These are phyloP conservation scores for Trichophyton verrucosum DNA, from an alignment of 2,329 filamentous ascomycete species.

Conservation along the genomic window DNA sequence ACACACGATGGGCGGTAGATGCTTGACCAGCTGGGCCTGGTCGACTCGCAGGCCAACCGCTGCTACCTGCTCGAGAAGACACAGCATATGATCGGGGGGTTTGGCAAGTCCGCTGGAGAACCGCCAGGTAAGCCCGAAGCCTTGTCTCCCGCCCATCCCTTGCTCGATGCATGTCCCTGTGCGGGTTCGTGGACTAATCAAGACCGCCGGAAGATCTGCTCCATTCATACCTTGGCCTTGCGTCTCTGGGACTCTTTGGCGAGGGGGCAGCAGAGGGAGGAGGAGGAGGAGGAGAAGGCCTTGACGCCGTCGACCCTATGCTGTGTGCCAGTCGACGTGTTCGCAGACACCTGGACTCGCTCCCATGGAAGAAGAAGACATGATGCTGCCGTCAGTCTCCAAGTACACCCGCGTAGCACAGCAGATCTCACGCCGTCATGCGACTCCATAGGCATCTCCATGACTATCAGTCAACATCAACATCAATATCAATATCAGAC, in stretches of 20 bases:
- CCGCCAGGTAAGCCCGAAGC: conserved; percentile 45
- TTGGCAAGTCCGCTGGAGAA: conserved; percentile 57
- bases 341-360: conserved; percentile 28
- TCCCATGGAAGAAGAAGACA: conserved; percentile 26
- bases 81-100: conserved; percentile 73
- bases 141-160: conserved; percentile 29
- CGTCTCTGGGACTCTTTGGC: conserved; percentile 60
- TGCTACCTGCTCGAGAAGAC: conserved; percentile 73
- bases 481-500: no score
- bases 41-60: conserved; percentile 50
- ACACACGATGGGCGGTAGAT: conserved; percentile 33
- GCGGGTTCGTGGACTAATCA: background rate
- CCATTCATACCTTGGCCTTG: conserved; percentile 79
- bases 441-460: background rate
- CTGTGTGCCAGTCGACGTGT: conserved; percentile 57
- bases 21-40: conserved; percentile 45
- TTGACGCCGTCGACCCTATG: conserved; percentile 60
- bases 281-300: conserved; percentile 25
- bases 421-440: background rate
- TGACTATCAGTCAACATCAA: background rate
- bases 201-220: conserved; percentile 55
- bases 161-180: conserved; percentile 24
- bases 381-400: background rate
- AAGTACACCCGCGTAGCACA: background rate
- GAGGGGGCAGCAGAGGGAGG: conserved; percentile 32